phyloP scores from a whole-genome alignment of 805 yeast genomes.

The Candida koratica region DNA sequence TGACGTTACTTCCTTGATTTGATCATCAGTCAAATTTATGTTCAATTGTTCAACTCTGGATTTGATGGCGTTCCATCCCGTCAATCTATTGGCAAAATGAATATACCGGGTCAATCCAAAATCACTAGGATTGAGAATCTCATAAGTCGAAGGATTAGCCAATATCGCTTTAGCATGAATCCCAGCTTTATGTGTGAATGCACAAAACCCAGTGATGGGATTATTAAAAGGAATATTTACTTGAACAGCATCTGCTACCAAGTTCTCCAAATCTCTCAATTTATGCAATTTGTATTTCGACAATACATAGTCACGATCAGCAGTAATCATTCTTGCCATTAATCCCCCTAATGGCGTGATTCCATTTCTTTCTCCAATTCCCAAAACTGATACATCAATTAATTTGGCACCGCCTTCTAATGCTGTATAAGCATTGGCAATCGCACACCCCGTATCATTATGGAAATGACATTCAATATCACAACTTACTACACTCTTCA shows the following conservation, averaged over 20 bases:
- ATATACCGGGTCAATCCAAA: constrained; percentile 95
- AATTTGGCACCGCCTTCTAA: constrained; percentile 95
- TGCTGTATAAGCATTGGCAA: constrained; percentile 97
- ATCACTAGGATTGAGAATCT: constrained; percentile 89
- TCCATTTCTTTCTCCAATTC: constrained; percentile 99
- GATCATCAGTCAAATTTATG: constrained; percentile 83
- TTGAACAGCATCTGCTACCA: constrained; percentile 96
- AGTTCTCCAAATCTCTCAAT: constrained; percentile 89
- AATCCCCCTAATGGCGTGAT: constrained; percentile 96
- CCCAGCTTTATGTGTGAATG: constrained; percentile 99
- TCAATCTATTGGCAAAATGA: constrained; percentile 95
- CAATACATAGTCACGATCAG: constrained; percentile 92
- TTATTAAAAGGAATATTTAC: constrained; percentile 97
- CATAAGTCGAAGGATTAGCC: constrained; percentile 98
- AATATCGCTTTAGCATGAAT: constrained; percentile 98
- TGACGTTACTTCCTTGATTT: constrained; percentile 89
- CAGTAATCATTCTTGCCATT: constrained; percentile 99
- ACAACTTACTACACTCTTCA: constrained; percentile 89
- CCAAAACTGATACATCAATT: constrained; percentile 92
- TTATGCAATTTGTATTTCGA: constrained; percentile 93
- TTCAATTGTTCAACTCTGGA: constrained; percentile 96
- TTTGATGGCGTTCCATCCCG: constrained; percentile 99
- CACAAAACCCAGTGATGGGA: constrained; percentile 99
- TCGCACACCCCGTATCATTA: constrained; percentile 98
- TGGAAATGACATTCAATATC: constrained; percentile 99